A percentile compares a stretch with the other conserved stretches of the same genome.
Conservation (phyloP, 192 early-diverging fungal species). For the Coemansia erecta region DNA sequence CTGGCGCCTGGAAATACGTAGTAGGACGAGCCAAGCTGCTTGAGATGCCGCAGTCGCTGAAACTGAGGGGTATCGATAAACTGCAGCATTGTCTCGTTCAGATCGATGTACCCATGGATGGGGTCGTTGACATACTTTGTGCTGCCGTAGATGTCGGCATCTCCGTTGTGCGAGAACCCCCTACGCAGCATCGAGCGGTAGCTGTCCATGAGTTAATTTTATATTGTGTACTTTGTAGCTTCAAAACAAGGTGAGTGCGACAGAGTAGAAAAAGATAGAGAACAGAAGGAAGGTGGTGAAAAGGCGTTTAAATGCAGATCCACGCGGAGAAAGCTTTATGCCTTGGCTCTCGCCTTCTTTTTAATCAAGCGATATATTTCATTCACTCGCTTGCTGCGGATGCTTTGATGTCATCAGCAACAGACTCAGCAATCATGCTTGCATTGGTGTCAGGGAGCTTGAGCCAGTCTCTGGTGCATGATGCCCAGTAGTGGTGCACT, state of each 20-base stretch:
- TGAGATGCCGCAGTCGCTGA: slow-evolving; percentile 90
- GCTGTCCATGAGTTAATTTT: background rate
- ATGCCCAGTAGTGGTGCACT: slow-evolving; percentile 45
- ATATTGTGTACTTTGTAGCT: too few species aligned
- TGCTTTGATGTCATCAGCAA: background rate
- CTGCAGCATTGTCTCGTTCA: slow-evolving; percentile 64
- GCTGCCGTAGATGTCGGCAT: background rate
- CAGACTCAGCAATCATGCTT: too few species aligned
- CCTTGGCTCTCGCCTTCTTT: background rate
- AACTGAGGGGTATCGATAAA: slow-evolving; percentile 95
- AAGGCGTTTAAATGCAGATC: too few species aligned
- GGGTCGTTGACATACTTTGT: slow-evolving; percentile 48
- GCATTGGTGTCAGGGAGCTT: slow-evolving; percentile 15
- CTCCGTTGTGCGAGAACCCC: slow-evolving; percentile 12
- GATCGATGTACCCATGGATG: slow-evolving; percentile 66
- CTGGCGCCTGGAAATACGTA: slow-evolving; percentile 90
- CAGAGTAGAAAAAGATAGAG: background rate
- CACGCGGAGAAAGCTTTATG: background rate
- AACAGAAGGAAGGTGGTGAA: background rate
- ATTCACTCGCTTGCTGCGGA: background rate
- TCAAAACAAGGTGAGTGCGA: background rate
- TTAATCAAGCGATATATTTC: background rate
- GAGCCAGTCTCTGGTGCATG: slow-evolving; percentile 42
- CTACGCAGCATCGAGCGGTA: slow-evolving; percentile 21
- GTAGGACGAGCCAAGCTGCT: slow-evolving; percentile 84